Evolutionary conservation across 352 stramenopile genomes (phyloP), one percentile per base, ranked within the genome.

Genomic region (Halophytophthora polymorphica): DNA sequence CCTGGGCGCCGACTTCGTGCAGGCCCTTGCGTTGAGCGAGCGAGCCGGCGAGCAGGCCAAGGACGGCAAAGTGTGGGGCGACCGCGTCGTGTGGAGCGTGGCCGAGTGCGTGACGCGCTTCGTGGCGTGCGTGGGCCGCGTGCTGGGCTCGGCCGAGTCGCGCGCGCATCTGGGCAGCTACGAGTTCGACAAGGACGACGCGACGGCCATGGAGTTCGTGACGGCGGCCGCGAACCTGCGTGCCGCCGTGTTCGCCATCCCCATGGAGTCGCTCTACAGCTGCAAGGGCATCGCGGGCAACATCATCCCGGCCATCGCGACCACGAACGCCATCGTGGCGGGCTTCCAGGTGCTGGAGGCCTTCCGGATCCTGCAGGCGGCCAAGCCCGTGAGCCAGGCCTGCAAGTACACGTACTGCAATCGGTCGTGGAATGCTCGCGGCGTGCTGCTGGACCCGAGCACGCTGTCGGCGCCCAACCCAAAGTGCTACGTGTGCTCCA

Each of bases 231-330:
- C 95, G 4, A 99, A 99, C 71, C 69, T 99, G 25, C 89, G 98
- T 10, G 95, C 83, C 5, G 69, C 78, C 1, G 83, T 95, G 39
- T 95, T 95, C 36, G 71, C 67, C 6, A 95, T 95, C 53, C 8
- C 56, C 11, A 88, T 83, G 73, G 82, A 92, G 53, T 93, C 83
- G 15, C 61, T 95, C n/a, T 95, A 92, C 56, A 85, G 64, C 35
- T 93, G 96, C 74, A 99, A 99, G 73, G 97, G 97, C 22, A 99
- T 99, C 57, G 98, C 98, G 5, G 98, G 98, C 18, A 99, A 99
- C 66, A 99, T 99, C 58, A 99, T 99, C 50, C 97, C 97, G 39
- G 97, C 98, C 15, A 99, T 99, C 67, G 97, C 97, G 11, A 99
- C 97, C 14, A 99, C 97, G n/a, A 99, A 99, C 71, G 98, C 98